Conservation (phyloP, 805 yeast species). For the Clavispora phyllophila region DNA sequence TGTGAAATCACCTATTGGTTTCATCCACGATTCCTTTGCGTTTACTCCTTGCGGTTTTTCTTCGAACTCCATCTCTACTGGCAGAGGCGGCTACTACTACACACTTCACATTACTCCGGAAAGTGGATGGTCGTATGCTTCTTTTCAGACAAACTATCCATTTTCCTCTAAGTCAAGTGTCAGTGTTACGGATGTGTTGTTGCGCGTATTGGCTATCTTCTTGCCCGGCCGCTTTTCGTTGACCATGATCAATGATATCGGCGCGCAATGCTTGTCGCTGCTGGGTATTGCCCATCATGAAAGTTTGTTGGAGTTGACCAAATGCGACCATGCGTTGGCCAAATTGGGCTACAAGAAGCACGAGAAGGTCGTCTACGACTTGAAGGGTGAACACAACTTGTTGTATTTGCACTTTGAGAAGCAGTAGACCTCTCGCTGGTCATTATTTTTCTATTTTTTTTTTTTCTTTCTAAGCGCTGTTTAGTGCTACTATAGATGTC, state of each 20-base stretch:
- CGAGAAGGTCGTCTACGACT: constrained; percentile 69
- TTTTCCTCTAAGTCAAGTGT: constrained; percentile 30
- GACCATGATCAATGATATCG: constrained; percentile 29
- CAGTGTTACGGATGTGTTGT: constrained; percentile 51
- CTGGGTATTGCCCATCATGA: constrained; percentile 1
- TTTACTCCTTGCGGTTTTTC: constrained; percentile 95
- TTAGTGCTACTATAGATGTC: neutral
- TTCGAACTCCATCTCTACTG: constrained; percentile 70
- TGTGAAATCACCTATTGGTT: constrained; percentile 18
- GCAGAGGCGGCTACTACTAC: constrained; percentile 46
- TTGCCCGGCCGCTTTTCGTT: constrained; percentile 70
- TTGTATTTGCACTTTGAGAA: constrained; percentile 64
- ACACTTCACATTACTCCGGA: constrained; percentile 96
- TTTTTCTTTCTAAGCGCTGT: neutral
- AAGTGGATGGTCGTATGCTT: constrained; percentile 89
- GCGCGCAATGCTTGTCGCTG: neutral
- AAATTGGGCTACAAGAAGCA: constrained; percentile 48
- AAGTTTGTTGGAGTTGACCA: constrained; percentile 5
- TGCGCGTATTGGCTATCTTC: constrained; percentile 58
- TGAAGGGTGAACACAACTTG: constrained; percentile 63
- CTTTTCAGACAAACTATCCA: constrained; percentile 86
- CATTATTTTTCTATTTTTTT: neutral
- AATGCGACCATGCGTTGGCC: constrained; percentile 20
- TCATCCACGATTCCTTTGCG: constrained; percentile 79
- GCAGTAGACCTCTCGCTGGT: neutral